phyloP scores from a whole-genome alignment of 345 rosid genomes.

The Hypericum perforatum region DNA sequence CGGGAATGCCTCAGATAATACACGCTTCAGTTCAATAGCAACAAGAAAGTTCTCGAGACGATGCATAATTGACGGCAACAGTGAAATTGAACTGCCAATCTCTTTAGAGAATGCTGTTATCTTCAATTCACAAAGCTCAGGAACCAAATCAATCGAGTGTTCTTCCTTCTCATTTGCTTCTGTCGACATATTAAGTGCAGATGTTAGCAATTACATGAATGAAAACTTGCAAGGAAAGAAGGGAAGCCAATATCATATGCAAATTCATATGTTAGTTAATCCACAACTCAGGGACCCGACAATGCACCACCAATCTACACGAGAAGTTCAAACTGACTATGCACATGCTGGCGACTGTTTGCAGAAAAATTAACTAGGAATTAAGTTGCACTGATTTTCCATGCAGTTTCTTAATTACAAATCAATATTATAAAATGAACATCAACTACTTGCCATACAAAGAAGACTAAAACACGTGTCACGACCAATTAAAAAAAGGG shows the following conservation, averaged over 20 bases:
- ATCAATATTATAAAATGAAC: no score
- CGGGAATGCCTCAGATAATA: slow-evolving; percentile 51
- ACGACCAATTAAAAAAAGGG: slow-evolving; percentile 1
- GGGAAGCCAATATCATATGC: no score
- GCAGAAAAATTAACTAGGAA: no score
- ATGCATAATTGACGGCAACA: slow-evolving; percentile 89
- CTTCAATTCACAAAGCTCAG: slow-evolving; percentile 82
- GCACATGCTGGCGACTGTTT: no score
- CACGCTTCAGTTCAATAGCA: slow-evolving; percentile 71
- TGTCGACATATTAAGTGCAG: slow-evolving; percentile 23
- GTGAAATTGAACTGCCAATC: slow-evolving; percentile 75
- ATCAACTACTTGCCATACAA: no score
- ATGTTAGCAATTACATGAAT: slow-evolving; percentile 7
- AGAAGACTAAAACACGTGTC: neutral
- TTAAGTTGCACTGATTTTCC: no score
- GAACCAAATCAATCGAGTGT: slow-evolving; percentile 63
- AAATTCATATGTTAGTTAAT: no score
- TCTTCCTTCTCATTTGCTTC: slow-evolving; percentile 65
- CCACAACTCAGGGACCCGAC: no score
- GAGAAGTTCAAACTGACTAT: no score
- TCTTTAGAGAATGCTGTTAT: slow-evolving; percentile 79
- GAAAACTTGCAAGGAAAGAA: slow-evolving; percentile 1
- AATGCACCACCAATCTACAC: no score
- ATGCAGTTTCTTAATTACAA: no score
- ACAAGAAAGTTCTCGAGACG: slow-evolving; percentile 85